Evolutionary conservation across 768 basidiomycete species (phyloP), one percentile per base, ranked within the genome.

Genomic region (Paxillus rubicundulus): DNA sequence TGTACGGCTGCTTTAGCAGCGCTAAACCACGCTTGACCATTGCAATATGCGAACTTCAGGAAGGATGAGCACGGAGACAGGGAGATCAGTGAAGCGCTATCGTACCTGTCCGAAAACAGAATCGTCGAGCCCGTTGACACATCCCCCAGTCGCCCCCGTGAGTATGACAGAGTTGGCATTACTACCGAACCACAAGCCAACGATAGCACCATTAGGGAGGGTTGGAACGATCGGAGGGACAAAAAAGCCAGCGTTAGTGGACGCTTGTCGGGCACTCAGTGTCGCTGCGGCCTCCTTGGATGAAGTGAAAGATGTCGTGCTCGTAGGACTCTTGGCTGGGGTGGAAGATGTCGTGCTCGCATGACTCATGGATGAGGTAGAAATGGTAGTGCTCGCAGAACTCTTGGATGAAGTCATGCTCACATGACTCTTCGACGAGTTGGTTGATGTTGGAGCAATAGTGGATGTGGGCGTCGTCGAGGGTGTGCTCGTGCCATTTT

Each of bases 151-250:
- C 10, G 32, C 52, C 2, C 64, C 64, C 8, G 60, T 65, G n/a
- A 65, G 36, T 2, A 54, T 67, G 3, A 65, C 24, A 4, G 57
- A 52, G 12, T 8, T 45, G 14, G 65, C 64, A 40, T 67, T 67
- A 12, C 63, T 67, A 30, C 64, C 64, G 14, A 65, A 65, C 65
- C 64, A 65, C 32, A 65, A 51, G 8, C 62, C 64, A 30, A 65
- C 65, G 14, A 67, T 37, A 4, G 64, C 57, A 13, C 57, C 56
- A 33, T 55, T 30, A 10, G 64, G 64, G 45, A 65, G 46, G 6
- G 64, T 65, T 8, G 65, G 64, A 4, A 50, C 51, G 10, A 60
- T 46, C 5, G 64, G 65, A 1, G 62, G 57, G 16, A 67, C 8
- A 21, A 47, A 65, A 41, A 53, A 65, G 14, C 64, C 64, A 33